phyloP scores from a whole-genome alignment of 768 basidiomycete species.

The Boletus rex-veris region DNA sequence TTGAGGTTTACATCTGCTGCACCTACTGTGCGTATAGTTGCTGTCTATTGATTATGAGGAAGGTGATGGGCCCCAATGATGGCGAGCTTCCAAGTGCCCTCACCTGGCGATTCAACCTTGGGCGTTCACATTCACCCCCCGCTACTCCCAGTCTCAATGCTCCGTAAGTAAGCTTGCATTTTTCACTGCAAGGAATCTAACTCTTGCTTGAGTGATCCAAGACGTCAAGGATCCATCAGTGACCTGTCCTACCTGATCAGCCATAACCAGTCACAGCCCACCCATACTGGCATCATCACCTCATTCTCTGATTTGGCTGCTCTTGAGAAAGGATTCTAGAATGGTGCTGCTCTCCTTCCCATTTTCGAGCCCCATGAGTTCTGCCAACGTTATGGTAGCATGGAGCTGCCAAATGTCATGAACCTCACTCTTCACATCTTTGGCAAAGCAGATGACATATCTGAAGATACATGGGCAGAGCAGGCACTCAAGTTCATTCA shows the following conservation, averaged over 20 bases:
- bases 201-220: constrained; percentile 42
- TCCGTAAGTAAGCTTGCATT: constrained; percentile 18
- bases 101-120: constrained; percentile 95
- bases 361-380: constrained; percentile 69
- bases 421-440: constrained; percentile 92
- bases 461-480: constrained; percentile 74
- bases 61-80: constrained; percentile 79
- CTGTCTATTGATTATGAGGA: constrained; percentile 94
- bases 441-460: constrained; percentile 70
- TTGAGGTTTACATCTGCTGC: constrained; percentile 94
- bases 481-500: constrained; percentile 68
- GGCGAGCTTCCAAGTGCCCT: constrained; percentile 77
- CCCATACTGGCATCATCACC: constrained; percentile 87
- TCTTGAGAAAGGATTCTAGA: constrained; percentile 69
- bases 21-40: constrained; percentile 93
- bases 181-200: constrained; percentile 1
- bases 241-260: constrained; percentile 92
- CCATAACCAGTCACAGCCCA: constrained; percentile 81
- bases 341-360: constrained; percentile 71
- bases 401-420: constrained; percentile 86
- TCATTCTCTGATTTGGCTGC: constrained; percentile 78
- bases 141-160: constrained; percentile 66
- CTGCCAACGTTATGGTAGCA: constrained; percentile 67
- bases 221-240: constrained; percentile 88
- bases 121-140: constrained; percentile 82